phyloP scores from a whole-genome alignment of 257 asterid species.

The Orobanche coerulescens region DNA sequence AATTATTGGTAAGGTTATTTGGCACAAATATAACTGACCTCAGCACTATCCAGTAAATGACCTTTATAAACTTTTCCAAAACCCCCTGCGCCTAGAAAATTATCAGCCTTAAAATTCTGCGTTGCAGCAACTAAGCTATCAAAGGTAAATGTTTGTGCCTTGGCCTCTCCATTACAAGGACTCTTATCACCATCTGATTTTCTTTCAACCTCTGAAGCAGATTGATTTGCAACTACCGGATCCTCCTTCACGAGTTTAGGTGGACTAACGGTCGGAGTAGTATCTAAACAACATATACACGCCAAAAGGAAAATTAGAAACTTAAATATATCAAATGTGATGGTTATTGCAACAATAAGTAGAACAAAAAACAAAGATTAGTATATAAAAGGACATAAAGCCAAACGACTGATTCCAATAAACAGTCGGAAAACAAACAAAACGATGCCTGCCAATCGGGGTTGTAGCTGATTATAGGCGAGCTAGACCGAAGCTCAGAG shows the following conservation, averaged over 20 bases:
- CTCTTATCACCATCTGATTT: conserved; percentile 14
- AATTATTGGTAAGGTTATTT: no score
- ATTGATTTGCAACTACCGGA: conserved; percentile 19
- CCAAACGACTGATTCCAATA: no score
- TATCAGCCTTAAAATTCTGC: conserved; percentile 31
- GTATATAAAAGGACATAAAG: no score
- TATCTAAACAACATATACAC: conserved; percentile 32
- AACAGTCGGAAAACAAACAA: no score
- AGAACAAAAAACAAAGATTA: no score
- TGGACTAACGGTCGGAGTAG: conserved; percentile 23
- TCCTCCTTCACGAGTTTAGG: conserved; percentile 35
- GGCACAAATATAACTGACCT: conserved; percentile 40
- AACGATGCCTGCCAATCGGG: no score
- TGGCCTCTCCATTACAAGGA: conserved; percentile 20
- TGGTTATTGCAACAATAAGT: no score
- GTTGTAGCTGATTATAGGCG: no score
- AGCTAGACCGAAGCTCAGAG: no score
- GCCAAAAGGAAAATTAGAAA: conserved; percentile 8
- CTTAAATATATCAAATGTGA: no score
- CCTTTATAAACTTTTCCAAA: conserved; percentile 56
- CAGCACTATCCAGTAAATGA: conserved; percentile 28
- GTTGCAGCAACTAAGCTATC: conserved; percentile 32
- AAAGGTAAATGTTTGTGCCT: conserved; percentile 25
- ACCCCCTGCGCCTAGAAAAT: conserved; percentile 51
- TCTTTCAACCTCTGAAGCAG: conserved; percentile 22